Percentiles rank a stretch among this genome's conserved stretches.
Evolutionary conservation across 768 basidiomycete species (phyloP).

Genomic region (Lentinus tigrinus): DNA sequence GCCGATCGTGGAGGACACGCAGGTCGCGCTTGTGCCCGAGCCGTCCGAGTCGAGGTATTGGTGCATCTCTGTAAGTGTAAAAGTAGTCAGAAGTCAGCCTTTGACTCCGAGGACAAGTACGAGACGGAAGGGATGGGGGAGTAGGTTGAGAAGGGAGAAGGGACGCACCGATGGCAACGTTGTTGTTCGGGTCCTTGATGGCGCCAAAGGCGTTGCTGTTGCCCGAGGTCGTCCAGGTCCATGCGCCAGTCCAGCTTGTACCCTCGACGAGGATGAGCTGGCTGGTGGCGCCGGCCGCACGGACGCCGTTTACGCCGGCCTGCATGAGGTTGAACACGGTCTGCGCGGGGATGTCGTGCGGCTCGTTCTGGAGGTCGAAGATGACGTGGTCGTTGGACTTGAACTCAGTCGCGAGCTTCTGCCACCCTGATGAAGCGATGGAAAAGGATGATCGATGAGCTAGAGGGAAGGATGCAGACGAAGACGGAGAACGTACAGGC

Average conservation of each 20-base stretch:
- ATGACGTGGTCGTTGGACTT: constrained; percentile 48
- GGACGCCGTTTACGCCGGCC: constrained; percentile 65
- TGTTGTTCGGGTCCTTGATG: constrained; percentile 60
- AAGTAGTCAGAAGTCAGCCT: not conserved
- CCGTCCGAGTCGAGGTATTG: constrained; percentile 69
- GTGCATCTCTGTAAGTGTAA: constrained; percentile 58
- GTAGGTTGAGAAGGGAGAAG: not conserved
- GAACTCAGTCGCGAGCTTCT: constrained; percentile 53
- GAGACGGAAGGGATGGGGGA: not conserved
- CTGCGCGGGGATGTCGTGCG: constrained; percentile 54
- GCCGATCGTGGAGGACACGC: constrained; percentile 61
- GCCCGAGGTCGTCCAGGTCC: constrained; percentile 61
- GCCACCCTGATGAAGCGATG: constrained; percentile 44
- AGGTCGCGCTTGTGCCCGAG: constrained; percentile 51
- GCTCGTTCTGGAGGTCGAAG: constrained; percentile 70
- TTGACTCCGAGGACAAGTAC: not conserved
- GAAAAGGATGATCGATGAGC: not conserved
- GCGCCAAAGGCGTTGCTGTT: constrained; percentile 50
- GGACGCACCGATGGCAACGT: constrained; percentile 51
- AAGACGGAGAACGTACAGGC: not conserved
- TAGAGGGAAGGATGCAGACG: not conserved
- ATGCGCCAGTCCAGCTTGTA: constrained; percentile 55
- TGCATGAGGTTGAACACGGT: constrained; percentile 55
- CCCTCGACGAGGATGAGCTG: constrained; percentile 42
- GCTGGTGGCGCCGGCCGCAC: constrained; percentile 54